Evolutionary conservation across 768 basidiomycete species (phyloP).

Genomic region (Tulasnella sp.): DNA sequence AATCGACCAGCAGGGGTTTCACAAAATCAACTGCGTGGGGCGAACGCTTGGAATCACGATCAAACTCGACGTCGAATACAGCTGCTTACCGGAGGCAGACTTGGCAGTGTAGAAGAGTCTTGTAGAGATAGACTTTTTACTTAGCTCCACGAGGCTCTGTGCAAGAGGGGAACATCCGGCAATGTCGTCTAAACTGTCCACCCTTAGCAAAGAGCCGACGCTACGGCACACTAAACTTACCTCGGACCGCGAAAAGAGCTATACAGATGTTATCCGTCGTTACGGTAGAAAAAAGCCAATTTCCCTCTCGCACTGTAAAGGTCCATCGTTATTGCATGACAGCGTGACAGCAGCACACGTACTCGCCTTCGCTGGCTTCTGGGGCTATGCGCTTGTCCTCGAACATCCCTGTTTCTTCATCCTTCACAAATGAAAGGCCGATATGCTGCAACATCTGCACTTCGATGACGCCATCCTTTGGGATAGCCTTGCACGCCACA

Average conservation of each 20-base stretch:
- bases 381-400: constrained; percentile 11
- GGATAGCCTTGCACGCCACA: constrained; percentile 63
- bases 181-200: not conserved
- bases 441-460: constrained; percentile 62
- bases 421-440: not conserved
- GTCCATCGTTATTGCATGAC: not conserved
- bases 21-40: not conserved
- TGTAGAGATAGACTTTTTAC: not conserved
- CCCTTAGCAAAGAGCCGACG: not conserved
- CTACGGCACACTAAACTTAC: not conserved
- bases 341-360: no score
- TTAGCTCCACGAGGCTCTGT: not conserved
- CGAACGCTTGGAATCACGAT: not conserved
- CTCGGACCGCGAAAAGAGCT: not conserved
- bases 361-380: not conserved
- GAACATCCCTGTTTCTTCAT: constrained; percentile 13
- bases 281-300: not conserved
- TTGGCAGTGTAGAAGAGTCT: constrained; percentile 7
- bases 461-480: constrained; percentile 72
- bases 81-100: not conserved
- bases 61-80: not conserved
- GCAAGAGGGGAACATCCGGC: not conserved
- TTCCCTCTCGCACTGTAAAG: not conserved
- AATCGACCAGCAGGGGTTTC: not conserved
- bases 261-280: not conserved